Percentiles rank a stretch among this genome's conserved stretches.
These are phyloP conservation scores for Cruciata laevipes DNA, from an alignment of 257 asterid genomes.

Conservation along the genomic window DNA sequence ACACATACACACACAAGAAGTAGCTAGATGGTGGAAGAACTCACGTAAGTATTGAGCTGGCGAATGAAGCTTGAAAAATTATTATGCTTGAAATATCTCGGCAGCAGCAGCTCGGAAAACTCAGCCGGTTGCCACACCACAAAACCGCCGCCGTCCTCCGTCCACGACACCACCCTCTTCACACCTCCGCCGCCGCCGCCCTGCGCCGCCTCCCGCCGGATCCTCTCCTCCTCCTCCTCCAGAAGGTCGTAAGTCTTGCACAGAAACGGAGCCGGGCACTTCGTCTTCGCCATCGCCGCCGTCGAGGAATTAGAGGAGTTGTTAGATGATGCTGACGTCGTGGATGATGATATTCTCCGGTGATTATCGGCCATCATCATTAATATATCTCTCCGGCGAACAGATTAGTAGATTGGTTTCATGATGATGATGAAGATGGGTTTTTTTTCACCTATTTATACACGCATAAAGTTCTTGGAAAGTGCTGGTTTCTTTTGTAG, in stretches of 20 bases:
- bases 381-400: no score
- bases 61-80: slow-evolving; percentile 36
- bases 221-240: slow-evolving; percentile 36
- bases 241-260: slow-evolving; percentile 54
- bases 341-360: not conserved
- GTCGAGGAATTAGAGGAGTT: not conserved
- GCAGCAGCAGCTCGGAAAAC: slow-evolving; percentile 27
- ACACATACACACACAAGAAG: not conserved
- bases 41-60: slow-evolving; percentile 34
- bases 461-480: not conserved
- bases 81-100: slow-evolving; percentile 34
- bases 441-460: not conserved
- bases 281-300: slow-evolving; percentile 10
- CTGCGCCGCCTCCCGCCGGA: not conserved
- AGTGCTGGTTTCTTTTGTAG: not conserved
- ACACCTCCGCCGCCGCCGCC: not conserved
- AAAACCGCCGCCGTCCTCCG: slow-evolving; percentile 26
- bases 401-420: not conserved
- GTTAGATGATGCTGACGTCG: not conserved
- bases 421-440: not conserved
- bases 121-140: slow-evolving; percentile 30
- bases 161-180: slow-evolving; percentile 28
- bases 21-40: slow-evolving; percentile 4
- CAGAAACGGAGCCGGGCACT: slow-evolving; percentile 56
- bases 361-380: not conserved